phyloP scores from a whole-genome alignment of 345 rosid species.

The Viola odorata region DNA sequence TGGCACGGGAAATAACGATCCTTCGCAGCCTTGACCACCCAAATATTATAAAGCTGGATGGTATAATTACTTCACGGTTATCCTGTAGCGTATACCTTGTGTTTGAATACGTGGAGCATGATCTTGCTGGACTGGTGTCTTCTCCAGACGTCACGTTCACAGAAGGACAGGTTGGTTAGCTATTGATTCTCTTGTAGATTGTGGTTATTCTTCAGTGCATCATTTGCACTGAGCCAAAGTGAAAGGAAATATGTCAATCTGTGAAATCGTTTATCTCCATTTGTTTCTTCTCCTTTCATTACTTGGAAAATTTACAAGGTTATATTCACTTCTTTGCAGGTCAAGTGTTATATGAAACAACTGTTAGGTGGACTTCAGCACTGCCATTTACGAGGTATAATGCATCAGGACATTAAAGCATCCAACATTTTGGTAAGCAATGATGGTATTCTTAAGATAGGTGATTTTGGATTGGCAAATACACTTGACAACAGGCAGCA shows the following conservation, averaged over 20 bases:
- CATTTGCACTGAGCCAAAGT: too few relatives aligned
- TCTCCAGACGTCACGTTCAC: constrained; percentile 48
- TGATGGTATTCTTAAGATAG: constrained; percentile 59
- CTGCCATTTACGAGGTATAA: constrained; percentile 61
- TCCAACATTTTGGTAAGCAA: constrained; percentile 75
- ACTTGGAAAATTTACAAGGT: not conserved
- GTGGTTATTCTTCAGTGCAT: too few relatives aligned
- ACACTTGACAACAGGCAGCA: constrained; percentile 36
- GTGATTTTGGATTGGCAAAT: constrained; percentile 74
- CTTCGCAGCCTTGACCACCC: constrained; percentile 79
- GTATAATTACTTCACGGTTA: constrained; percentile 58
- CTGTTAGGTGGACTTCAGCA: constrained; percentile 60
- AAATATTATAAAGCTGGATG: constrained; percentile 61
- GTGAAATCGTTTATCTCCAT: too few relatives aligned
- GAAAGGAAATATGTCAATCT: too few relatives aligned
- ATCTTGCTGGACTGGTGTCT: constrained; percentile 63
- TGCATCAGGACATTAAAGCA: constrained; percentile 68
- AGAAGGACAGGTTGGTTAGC: constrained; percentile 50
- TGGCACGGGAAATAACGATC: constrained; percentile 73
- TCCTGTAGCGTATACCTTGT: constrained; percentile 64
- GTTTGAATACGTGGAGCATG: constrained; percentile 84
- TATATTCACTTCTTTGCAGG: constrained; percentile 23
- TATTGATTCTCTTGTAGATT: not conserved
- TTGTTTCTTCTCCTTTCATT: not conserved
- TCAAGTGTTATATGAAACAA: constrained; percentile 80